These are phyloP conservation scores for Cinchona pubescens DNA, from an alignment of 257 asterid species.

Conservation along the genomic window DNA sequence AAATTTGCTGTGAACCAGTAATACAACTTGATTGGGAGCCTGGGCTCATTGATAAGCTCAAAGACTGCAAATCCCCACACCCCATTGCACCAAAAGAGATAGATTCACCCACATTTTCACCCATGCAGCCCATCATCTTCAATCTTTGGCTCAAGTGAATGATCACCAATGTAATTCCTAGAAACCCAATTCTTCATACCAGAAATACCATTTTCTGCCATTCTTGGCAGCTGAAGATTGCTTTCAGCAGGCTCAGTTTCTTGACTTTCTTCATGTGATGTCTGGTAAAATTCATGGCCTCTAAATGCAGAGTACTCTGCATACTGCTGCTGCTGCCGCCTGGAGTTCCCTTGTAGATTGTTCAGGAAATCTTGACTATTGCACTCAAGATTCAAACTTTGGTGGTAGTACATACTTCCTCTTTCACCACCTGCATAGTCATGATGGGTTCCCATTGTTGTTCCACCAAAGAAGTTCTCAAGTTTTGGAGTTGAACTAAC, in stretches of 20 bases:
- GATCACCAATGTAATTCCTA: slow-evolving; percentile 37
- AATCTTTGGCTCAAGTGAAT: slow-evolving; percentile 39
- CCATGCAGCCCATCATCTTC: slow-evolving; percentile 36
- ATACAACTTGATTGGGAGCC: slow-evolving; percentile 89
- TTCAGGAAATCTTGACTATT: slow-evolving; percentile 44
- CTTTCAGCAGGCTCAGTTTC: slow-evolving; percentile 26
- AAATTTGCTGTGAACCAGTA: slow-evolving; percentile 52
- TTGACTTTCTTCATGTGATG: slow-evolving; percentile 29
- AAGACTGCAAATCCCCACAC: slow-evolving; percentile 67
- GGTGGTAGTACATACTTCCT: slow-evolving; percentile 59
- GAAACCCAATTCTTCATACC: slow-evolving; percentile 59
- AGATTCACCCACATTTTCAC: slow-evolving; percentile 38
- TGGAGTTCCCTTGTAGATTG: slow-evolving; percentile 37
- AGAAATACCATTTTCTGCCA: slow-evolving; percentile 39
- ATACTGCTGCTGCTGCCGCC: slow-evolving; percentile 34
- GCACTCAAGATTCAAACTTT: slow-evolving; percentile 32
- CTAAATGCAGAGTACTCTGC: slow-evolving; percentile 41
- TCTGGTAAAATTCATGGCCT: slow-evolving; percentile 43
- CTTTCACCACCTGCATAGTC: slow-evolving; percentile 50
- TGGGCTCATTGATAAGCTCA: slow-evolving; percentile 91
- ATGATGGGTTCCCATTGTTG: slow-evolving; percentile 65
- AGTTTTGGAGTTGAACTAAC: slow-evolving; percentile 62
- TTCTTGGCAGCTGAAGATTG: slow-evolving; percentile 36
- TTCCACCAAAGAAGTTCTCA: slow-evolving; percentile 81
- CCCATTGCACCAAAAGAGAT: slow-evolving; percentile 45